phyloP scores from a whole-genome alignment of 768 basidiomycete genomes.

The Mycena indigotica region DNA sequence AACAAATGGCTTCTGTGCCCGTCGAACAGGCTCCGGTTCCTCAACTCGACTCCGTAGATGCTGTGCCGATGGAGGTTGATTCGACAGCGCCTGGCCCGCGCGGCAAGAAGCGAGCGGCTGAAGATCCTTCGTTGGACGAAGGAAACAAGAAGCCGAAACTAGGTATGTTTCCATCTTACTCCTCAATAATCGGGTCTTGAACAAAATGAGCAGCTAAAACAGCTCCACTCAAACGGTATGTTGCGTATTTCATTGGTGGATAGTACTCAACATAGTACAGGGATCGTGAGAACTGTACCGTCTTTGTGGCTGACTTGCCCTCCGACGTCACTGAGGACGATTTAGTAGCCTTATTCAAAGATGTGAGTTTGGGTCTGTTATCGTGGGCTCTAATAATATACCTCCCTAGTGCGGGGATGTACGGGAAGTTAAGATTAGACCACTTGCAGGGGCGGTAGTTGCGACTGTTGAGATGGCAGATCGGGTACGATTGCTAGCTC shows the following conservation, averaged over 20 bases:
- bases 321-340: constrained; percentile 60
- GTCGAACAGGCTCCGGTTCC: constrained; percentile 32
- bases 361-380: constrained; percentile 51
- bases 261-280: constrained; percentile 40
- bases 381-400: not conserved
- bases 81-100: constrained; percentile 19
- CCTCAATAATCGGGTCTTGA: not conserved
- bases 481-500: constrained; percentile 39
- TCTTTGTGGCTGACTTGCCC: constrained; percentile 80
- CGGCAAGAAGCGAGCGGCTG: constrained; percentile 65
- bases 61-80: constrained; percentile 34
- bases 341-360: constrained; percentile 77
- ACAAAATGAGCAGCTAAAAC: constrained; percentile 44
- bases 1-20: constrained; percentile 39
- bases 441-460: constrained; percentile 58
- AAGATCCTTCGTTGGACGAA: constrained; percentile 45
- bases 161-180: constrained; percentile 43
- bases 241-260: constrained; percentile 4
- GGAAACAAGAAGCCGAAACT: constrained; percentile 60
- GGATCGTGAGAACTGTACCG: constrained; percentile 93
- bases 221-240: constrained; percentile 61
- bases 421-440: constrained; percentile 81
- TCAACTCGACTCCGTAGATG: constrained; percentile 6
- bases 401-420: constrained; percentile 75
- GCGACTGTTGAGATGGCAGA: constrained; percentile 89